Base-by-base conservation (phyloP, 768 basidiomycete species). In the Phanerochaete sordida region DNA sequence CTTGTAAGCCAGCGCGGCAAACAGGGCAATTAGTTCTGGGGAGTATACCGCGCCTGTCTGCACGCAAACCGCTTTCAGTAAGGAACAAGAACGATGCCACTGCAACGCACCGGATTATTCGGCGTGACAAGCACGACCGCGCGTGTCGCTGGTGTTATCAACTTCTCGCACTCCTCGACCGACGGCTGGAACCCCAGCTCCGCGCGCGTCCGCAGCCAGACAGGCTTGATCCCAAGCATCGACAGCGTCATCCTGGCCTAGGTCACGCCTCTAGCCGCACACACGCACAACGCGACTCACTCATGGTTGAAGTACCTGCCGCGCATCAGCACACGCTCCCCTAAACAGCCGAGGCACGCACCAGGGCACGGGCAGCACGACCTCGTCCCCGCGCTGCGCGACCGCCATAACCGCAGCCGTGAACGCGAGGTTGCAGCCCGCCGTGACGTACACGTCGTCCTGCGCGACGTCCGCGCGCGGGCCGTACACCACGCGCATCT, bases 71-170 rank as follows among this genome's bases (percentile, higher is more conserved):
- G 16, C 27, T 12, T 28, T 26, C 16, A 23, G 39, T 13, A 23
- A 48, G 28, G 31, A 19, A 28, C 13, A 53, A 23, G 23, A 26
- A 47, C 27, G 44, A 33, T 21, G 24, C 2, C 30, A 46, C 48
- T 48, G 26, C 28, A 39, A 66, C 79, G 46, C 52, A 87, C 86
- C 0, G 88, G 89, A 64, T 92, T 92, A 63, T 90, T 91, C 9
- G 90, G 90, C 0, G 88, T 83, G 35, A 92, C 85, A 1, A 94
- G 81, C 3, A 84, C 81, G 47, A 94, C 89, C 0, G 88, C 90
- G 52, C 79, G 80, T 0, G 87, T 90, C 48, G 77, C 80, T 0
- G 76, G 50, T 0, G 84, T 85, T 61, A 90, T 83, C 21, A 90
- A 66, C 7, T 69, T 66, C 15, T 72, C 75, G 56, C 85, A 86